A percentile compares a stretch with the other conserved stretches of the same genome.
phyloP scores from a whole-genome alignment of 257 asterid species.

The Capsicum chinense region DNA sequence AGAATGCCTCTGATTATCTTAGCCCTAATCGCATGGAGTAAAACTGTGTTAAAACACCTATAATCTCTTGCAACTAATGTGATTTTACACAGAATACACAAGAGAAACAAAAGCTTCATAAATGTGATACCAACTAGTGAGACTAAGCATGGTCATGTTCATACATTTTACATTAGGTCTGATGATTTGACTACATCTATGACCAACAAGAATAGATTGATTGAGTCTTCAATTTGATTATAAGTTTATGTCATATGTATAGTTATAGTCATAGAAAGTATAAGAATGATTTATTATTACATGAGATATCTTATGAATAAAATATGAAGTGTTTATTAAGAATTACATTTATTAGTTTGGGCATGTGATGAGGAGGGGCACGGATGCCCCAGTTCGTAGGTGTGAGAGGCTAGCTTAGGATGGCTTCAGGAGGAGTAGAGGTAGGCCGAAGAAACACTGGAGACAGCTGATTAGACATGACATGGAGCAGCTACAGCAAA shows the following conservation, averaged over 20 bases:
- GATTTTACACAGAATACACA: background rate
- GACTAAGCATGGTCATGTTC: background rate
- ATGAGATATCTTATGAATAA: background rate
- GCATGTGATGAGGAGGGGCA: too few species aligned
- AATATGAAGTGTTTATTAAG: background rate
- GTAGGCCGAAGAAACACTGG: too few species aligned
- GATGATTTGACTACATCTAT: background rate
- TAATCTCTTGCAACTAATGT: background rate
- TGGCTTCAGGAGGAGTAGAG: too few species aligned
- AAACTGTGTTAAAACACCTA: background rate
- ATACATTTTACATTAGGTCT: background rate
- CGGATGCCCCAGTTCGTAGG: too few species aligned
- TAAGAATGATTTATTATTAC: background rate
- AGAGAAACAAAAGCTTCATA: conserved; percentile 10
- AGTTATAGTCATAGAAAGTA: background rate
- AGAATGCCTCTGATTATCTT: conserved; percentile 1
- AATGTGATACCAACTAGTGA: conserved; percentile 11
- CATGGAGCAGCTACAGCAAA: too few species aligned
- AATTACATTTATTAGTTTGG: conserved; percentile 1
- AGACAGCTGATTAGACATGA: too few species aligned
- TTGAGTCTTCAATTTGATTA: background rate
- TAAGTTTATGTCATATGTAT: background rate
- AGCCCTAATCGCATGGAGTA: background rate
- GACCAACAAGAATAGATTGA: background rate
- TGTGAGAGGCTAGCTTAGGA: too few species aligned